phyloP scores from a whole-genome alignment of 371 early-diverging fungal species.

The Choanephora cucurbitarum region DNA sequence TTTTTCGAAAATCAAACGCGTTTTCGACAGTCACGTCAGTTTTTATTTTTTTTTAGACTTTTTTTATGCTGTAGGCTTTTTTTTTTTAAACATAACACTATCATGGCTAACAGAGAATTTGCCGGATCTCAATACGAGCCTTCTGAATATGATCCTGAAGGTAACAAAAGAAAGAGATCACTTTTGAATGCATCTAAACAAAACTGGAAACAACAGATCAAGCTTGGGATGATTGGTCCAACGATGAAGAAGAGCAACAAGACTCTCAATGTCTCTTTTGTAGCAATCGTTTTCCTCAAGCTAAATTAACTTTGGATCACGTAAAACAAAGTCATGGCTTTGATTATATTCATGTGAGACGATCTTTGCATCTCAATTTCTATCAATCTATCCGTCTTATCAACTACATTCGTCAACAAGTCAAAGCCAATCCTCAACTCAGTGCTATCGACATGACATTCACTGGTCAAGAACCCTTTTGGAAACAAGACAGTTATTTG shows the following conservation, averaged over 20 bases:
- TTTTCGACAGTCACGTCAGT: neutral
- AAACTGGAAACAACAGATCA: constrained; percentile 18
- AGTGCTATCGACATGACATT: constrained; percentile 15
- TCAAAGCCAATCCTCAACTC: constrained; percentile 13
- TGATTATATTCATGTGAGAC: constrained; percentile 64
- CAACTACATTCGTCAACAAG: constrained; percentile 77
- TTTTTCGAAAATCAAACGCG: neutral
- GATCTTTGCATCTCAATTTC: constrained; percentile 67
- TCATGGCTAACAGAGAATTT: constrained; percentile 1
- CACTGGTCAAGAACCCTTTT: constrained; percentile 59
- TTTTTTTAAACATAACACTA: neutral
- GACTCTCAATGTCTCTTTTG: constrained; percentile 79
- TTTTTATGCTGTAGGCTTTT: too few species aligned
- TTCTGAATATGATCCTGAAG: constrained; percentile 43
- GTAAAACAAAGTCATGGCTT: constrained; percentile 65
- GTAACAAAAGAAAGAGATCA: constrained; percentile 15
- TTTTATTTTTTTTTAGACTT: constrained; percentile 5
- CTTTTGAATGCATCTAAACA: neutral
- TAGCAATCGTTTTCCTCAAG: constrained; percentile 43
- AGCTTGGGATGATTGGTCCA: constrained; percentile 82
- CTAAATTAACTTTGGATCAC: constrained; percentile 67
- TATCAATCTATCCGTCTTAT: constrained; percentile 85
- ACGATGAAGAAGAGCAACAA: constrained; percentile 61
- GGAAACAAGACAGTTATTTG: constrained; percentile 73
- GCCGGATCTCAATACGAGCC: constrained; percentile 36